phyloP scores from a whole-genome alignment of 345 rosid species.

The Gossypium longicalyx region DNA sequence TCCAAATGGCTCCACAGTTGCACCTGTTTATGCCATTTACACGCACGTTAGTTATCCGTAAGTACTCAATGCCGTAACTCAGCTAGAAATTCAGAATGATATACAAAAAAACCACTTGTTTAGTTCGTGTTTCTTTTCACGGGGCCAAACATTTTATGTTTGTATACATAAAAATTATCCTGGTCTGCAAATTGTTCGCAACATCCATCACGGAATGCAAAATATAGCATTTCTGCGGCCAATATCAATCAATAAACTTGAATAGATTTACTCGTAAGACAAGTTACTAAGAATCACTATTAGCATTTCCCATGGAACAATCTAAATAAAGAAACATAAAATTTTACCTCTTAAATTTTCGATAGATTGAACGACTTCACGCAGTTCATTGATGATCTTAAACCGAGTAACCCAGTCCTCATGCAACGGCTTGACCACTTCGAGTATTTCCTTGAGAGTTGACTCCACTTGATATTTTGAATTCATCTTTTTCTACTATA shows the following conservation, averaged over 20 bases:
- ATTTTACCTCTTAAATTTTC: constrained; percentile 71
- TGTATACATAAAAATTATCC: too few relatives aligned
- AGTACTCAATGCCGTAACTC: background rate
- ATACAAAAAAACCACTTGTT: background rate
- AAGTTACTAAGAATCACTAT: background rate
- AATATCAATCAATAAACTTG: background rate
- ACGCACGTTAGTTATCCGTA: background rate
- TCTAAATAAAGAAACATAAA: background rate
- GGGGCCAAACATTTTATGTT: background rate
- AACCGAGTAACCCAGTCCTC: constrained; percentile 49
- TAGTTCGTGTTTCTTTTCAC: background rate
- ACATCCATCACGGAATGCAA: too few relatives aligned
- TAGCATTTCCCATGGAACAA: background rate
- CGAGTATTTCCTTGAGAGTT: constrained; percentile 53
- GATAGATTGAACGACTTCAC: constrained; percentile 45
- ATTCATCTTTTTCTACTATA: constrained; percentile 38
- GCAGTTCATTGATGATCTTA: constrained; percentile 50
- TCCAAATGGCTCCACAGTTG: constrained; percentile 85
- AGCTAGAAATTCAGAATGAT: background rate
- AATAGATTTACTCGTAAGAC: background rate
- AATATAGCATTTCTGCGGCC: background rate
- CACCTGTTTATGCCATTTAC: constrained; percentile 47
- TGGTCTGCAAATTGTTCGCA: too few relatives aligned
- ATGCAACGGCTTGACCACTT: constrained; percentile 45
- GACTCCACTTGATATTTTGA: constrained; percentile 35